Conservation (phyloP, 2,329 filamentous ascomycete genomes). For the Aspergillus tamarii region DNA sequence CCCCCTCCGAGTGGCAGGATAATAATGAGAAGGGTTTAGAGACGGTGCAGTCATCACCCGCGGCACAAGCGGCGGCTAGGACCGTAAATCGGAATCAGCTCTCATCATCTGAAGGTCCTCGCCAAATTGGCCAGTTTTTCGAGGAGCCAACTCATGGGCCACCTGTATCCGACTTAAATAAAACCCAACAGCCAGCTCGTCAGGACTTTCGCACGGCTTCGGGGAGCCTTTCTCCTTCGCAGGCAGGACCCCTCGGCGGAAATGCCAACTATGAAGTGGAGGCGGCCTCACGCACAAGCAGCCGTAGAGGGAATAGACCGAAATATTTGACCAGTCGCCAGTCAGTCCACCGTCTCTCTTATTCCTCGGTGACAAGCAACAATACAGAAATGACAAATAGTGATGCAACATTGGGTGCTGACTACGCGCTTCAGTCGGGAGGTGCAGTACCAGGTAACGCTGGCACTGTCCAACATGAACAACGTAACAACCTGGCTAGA, state of each 20-base stretch:
- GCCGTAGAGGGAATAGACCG: constrained; percentile 51
- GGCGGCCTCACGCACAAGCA: constrained; percentile 25
- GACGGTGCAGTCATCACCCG: constrained; percentile 49
- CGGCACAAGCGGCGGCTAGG: constrained; percentile 47
- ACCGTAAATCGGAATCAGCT: constrained; percentile 45
- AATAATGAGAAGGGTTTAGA: constrained; percentile 45
- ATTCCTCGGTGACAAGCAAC: constrained; percentile 57
- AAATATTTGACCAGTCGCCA: constrained; percentile 60
- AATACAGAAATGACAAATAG: constrained; percentile 66
- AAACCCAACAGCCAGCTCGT: constrained; percentile 31
- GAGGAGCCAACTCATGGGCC: constrained; percentile 27
- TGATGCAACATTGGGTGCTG: constrained; percentile 73
- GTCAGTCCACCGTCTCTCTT: constrained; percentile 61
- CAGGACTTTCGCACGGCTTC: constrained; percentile 29
- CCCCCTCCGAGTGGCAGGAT: constrained; percentile 23
- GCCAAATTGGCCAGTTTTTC: constrained; percentile 24
- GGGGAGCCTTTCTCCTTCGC: constrained; percentile 33
- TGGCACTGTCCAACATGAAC: constrained; percentile 24
- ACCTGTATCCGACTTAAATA: constrained; percentile 24
- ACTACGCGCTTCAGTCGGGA: constrained; percentile 81
- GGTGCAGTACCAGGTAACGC: constrained; percentile 64
- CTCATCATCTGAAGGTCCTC: constrained; percentile 24
- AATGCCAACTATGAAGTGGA: constrained; percentile 29
- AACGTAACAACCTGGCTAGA: constrained; percentile 62
- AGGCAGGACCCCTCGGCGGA: constrained; percentile 31